These are phyloP conservation scores for Fusarium coffeatum DNA, from an alignment of 2,329 filamentous ascomycete genomes.

Conservation along the genomic window DNA sequence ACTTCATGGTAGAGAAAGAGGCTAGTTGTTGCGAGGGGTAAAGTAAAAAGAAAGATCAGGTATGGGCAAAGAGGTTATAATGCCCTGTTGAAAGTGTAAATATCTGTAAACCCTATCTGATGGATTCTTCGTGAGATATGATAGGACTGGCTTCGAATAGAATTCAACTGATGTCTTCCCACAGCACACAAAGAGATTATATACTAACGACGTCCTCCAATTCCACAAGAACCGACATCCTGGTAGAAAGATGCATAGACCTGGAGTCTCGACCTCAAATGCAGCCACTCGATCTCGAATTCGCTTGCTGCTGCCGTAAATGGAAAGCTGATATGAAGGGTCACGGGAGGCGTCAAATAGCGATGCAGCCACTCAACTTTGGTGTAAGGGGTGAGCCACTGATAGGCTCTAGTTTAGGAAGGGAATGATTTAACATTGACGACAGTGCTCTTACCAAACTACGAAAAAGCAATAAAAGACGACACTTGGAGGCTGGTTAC, in stretches of 20 bases:
- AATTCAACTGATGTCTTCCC: neutral
- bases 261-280: neutral
- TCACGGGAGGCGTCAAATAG: conserved; percentile 12
- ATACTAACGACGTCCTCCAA: neutral
- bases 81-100: no score
- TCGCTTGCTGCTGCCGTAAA: conserved; percentile 16
- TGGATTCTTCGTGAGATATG: rapidly evolving
- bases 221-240: neutral
- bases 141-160: neutral
- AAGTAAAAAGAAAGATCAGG: no score
- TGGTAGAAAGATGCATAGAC: neutral
- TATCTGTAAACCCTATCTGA: no score
- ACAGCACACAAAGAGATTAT: neutral
- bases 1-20: conserved; percentile 18
- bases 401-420: neutral
- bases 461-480: rapidly evolving
- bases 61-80: no score
- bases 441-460: neutral
- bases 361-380: neutral
- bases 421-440: conserved; percentile 15
- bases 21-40: neutral
- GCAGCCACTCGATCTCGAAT: conserved; percentile 1
- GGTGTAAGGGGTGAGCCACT: conserved; percentile 11
- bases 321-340: neutral
- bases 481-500: neutral